Percentiles rank a stretch among this genome's conserved stretches.
Conservation (phyloP, 164 flowering plant genomes). For the Chloranthus sessilifolius region DNA sequence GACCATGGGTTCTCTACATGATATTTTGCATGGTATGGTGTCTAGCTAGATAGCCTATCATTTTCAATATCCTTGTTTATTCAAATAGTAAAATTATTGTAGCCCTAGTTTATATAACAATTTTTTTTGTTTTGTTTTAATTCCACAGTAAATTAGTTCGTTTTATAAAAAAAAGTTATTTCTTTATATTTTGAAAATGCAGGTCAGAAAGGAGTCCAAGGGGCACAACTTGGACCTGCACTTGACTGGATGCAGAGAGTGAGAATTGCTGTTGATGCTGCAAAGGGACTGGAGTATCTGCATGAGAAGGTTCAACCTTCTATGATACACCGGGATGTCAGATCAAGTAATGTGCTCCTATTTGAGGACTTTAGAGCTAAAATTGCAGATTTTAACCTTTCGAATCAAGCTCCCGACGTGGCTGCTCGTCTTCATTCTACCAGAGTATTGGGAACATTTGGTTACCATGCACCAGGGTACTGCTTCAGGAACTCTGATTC, state of each 20-base stretch:
- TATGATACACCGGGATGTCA: conserved; percentile 88
- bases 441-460: conserved; percentile 94
- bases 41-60: too few species aligned
- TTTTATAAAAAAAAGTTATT: too few species aligned
- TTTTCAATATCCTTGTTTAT: too few species aligned
- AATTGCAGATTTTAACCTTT: conserved; percentile 94
- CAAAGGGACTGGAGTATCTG: conserved; percentile 84
- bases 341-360: conserved; percentile 93
- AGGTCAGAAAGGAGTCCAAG: conserved; percentile 98
- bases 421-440: conserved; percentile 99
- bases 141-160: too few species aligned
- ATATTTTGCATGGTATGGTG: conserved; percentile 81
- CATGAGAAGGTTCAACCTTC: conserved; percentile 92
- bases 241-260: conserved; percentile 98
- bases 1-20: conserved; percentile 95
- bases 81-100: too few species aligned
- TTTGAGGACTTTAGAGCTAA: conserved; percentile 96
- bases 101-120: too few species aligned
- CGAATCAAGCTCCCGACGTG: conserved; percentile 98
- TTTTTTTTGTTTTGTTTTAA: too few species aligned
- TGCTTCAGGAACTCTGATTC: conserved; percentile 14
- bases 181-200: conserved; percentile 10
- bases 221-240: conserved; percentile 95
- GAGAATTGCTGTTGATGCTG: conserved; percentile 91
- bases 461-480: conserved; percentile 99